A percentile compares a stretch with the other conserved stretches of the same genome.
These are phyloP conservation scores for Penicillium macrosclerotiorum DNA, from an alignment of 495 filamentous ascomycete species.

Conservation along the genomic window DNA sequence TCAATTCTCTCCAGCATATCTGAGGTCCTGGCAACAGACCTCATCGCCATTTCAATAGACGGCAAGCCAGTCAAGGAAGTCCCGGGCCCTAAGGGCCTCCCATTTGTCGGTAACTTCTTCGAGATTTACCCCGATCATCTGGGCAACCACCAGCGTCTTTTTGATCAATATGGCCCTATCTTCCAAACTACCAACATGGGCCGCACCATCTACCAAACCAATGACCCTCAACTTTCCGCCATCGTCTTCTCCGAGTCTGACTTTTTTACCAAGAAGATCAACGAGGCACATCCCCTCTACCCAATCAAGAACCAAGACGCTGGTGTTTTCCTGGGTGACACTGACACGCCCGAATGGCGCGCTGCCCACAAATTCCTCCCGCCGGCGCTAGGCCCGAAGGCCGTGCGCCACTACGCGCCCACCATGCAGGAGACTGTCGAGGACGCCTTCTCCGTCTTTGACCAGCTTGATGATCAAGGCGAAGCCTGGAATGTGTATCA, in stretches of 20 bases:
- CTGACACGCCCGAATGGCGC: constrained; percentile 43
- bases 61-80: constrained; percentile 38
- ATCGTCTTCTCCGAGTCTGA: constrained; percentile 43
- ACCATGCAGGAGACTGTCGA: constrained; percentile 47
- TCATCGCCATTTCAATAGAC: constrained; percentile 35
- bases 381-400: constrained; percentile 50
- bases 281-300: constrained; percentile 46
- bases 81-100: constrained; percentile 47
- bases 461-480: constrained; percentile 43
- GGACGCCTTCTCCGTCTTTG: constrained; percentile 47
- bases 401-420: constrained; percentile 52
- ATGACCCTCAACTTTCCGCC: constrained; percentile 41
- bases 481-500: constrained; percentile 56
- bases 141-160: constrained; percentile 56
- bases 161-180: constrained; percentile 50
- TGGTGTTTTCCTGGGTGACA: constrained; percentile 51
- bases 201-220: constrained; percentile 45
- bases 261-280: constrained; percentile 54
- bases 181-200: constrained; percentile 56
- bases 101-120: constrained; percentile 49
- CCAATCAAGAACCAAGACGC: constrained; percentile 39
- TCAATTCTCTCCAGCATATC: constrained; percentile 17
- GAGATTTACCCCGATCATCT: constrained; percentile 57
- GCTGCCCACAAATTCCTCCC: constrained; percentile 55
- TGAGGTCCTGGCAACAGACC: constrained; percentile 26